These are phyloP conservation scores for Macadamia tetraphylla DNA, from an alignment of 164 flowering plant species.

Conservation along the genomic window DNA sequence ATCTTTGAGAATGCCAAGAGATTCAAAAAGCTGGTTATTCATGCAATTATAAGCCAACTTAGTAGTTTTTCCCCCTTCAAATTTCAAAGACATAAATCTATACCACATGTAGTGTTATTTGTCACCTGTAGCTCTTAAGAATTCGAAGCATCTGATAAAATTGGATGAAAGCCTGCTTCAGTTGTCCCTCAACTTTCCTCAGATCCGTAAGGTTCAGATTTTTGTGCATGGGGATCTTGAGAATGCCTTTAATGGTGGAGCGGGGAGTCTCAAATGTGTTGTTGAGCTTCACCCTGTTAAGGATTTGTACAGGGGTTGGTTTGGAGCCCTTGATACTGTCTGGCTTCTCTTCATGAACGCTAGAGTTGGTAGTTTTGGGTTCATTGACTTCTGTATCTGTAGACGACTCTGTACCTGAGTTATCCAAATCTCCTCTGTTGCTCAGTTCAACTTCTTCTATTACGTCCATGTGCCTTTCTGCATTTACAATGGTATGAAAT, in stretches of 20 bases:
- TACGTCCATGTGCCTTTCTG: slow-evolving; percentile 12
- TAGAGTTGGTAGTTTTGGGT: background rate
- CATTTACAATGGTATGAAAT: too few relatives aligned
- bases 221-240: slow-evolving; percentile 11
- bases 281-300: slow-evolving; percentile 31
- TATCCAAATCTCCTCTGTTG: slow-evolving; percentile 5
- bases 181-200: slow-evolving; percentile 19
- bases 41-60: slow-evolving; percentile 5
- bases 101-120: background rate
- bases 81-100: background rate
- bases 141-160: slow-evolving; percentile 20
- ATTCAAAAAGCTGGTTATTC: slow-evolving; percentile 42
- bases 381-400: background rate
- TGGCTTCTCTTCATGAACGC: background rate
- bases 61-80: background rate
- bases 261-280: slow-evolving; percentile 33
- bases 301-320: slow-evolving; percentile 40
- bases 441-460: slow-evolving; percentile 26
- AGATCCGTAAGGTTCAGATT: slow-evolving; percentile 16
- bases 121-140: slow-evolving; percentile 20
- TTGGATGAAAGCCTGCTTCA: slow-evolving; percentile 13
- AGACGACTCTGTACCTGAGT: slow-evolving; percentile 13
- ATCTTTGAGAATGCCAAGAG: slow-evolving; percentile 59
- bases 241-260: slow-evolving; percentile 33
- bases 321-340: slow-evolving; percentile 4